Percentiles rank a stretch among this genome's conserved stretches.
Evolutionary conservation across 2,329 filamentous ascomycete species (phyloP).

Genomic region (Pseudogymnoascus verrucosus): DNA sequence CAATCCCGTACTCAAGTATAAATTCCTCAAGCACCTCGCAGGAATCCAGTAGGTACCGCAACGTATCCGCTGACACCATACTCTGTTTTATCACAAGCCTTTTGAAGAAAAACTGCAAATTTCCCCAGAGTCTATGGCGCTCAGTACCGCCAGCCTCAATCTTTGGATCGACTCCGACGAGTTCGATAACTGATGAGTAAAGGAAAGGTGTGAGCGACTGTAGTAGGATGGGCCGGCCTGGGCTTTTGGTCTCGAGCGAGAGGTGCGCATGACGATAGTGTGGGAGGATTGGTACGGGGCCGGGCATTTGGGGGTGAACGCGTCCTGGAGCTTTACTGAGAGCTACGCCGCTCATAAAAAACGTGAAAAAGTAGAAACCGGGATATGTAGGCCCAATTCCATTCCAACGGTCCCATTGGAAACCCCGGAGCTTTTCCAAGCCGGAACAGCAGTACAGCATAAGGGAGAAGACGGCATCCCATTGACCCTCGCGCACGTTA

Average conservation of each 20-base stretch:
- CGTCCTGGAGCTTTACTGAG: neutral
- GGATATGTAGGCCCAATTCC: neutral
- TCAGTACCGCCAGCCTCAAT: neutral
- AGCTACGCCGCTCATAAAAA: slow-evolving; percentile 3
- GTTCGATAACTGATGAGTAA: neutral
- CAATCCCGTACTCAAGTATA: neutral
- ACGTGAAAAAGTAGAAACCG: neutral
- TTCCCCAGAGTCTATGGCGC: neutral
- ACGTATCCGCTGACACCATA: neutral
- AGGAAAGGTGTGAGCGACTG: neutral
- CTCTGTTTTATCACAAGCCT: neutral
- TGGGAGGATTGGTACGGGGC: neutral
- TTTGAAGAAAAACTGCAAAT: neutral
- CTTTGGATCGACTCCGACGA: neutral
- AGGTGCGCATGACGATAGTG: neutral
- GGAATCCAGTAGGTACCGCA: neutral
- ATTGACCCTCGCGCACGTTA: neutral
- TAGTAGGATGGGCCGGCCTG: neutral
- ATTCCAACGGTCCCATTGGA: neutral
- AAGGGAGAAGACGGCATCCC: neutral
- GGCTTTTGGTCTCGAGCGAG: neutral
- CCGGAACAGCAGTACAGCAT: neutral
- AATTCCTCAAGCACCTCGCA: neutral
- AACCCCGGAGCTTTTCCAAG: neutral
- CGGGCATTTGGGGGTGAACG: neutral